Conservation (phyloP, 2,329 filamentous ascomycete species). For the Juglanconis oblonga region DNA sequence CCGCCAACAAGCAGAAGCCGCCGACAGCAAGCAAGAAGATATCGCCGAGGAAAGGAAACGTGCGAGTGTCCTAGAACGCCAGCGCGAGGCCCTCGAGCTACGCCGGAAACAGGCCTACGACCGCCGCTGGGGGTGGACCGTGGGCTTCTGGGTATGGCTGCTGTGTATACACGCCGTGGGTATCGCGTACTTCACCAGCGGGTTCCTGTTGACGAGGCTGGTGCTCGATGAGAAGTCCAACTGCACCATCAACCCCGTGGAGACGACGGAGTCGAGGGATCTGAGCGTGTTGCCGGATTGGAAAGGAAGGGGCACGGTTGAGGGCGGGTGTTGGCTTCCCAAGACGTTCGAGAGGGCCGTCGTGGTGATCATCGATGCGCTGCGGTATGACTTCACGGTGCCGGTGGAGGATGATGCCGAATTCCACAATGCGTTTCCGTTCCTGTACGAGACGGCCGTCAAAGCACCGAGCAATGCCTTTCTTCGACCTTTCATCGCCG, state of each 20-base stretch:
- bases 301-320: constrained; percentile 40
- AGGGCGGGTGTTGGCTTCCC: constrained; percentile 89
- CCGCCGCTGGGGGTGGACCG: constrained; percentile 53
- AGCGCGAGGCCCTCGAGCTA: constrained; percentile 45
- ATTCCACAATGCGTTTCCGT: constrained; percentile 85
- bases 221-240: constrained; percentile 74
- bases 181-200: constrained; percentile 89
- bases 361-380: constrained; percentile 84
- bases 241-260: constrained; percentile 56
- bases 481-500: constrained; percentile 90
- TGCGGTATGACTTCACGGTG: constrained; percentile 95
- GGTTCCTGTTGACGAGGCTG: constrained; percentile 85
- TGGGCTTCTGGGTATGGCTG: constrained; percentile 68
- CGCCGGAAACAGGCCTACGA: constrained; percentile 49
- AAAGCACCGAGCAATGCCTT: constrained; percentile 78
- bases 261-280: constrained; percentile 38
- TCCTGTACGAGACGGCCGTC: constrained; percentile 79
- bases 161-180: constrained; percentile 74
- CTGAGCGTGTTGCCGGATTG: constrained; percentile 41
- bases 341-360: constrained; percentile 91
- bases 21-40: constrained; percentile 24
- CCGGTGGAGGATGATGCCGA: constrained; percentile 60
- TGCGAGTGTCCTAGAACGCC: constrained; percentile 39
- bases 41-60: constrained; percentile 26
- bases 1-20: constrained; percentile 42